Evolutionary conservation across 805 yeast genomes (phyloP).

Genomic region (Metahyphopichia silvanorum): DNA sequence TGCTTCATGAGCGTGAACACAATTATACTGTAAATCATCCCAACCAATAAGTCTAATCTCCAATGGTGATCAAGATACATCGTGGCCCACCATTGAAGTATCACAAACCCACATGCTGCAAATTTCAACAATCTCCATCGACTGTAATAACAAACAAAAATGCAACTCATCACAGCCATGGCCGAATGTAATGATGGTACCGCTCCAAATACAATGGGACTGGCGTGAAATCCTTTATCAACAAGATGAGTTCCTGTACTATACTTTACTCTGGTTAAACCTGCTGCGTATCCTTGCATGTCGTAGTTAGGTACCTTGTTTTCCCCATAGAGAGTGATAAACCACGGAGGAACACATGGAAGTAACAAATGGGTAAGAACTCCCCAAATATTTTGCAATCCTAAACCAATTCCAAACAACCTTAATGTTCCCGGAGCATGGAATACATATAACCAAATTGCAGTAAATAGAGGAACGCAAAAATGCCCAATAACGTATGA

Average conservation of each 20-base stretch:
- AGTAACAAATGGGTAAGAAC: slow-evolving; percentile 53
- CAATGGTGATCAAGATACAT: slow-evolving; percentile 73
- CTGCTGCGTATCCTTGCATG: slow-evolving; percentile 74
- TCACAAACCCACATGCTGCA: slow-evolving; percentile 42
- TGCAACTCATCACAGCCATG: slow-evolving; percentile 53
- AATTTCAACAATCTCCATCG: slow-evolving; percentile 31
- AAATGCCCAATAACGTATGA: slow-evolving; percentile 63
- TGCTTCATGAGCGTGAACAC: slow-evolving; percentile 38
- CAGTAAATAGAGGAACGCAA: slow-evolving; percentile 58
- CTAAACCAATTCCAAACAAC: slow-evolving; percentile 51
- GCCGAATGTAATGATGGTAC: slow-evolving; percentile 64
- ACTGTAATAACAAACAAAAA: slow-evolving; percentile 39
- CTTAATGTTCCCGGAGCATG: slow-evolving; percentile 61
- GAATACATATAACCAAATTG: slow-evolving; percentile 63
- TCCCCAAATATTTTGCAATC: slow-evolving; percentile 58
- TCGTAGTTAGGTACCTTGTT: slow-evolving; percentile 55
- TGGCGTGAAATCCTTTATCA: slow-evolving; percentile 60
- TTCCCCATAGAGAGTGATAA: slow-evolving; percentile 58
- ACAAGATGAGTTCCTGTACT: slow-evolving; percentile 60
- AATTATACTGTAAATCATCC: slow-evolving; percentile 49
- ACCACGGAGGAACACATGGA: slow-evolving; percentile 76
- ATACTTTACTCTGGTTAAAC: slow-evolving; percentile 59
- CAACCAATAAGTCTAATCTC: slow-evolving; percentile 59
- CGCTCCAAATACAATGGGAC: slow-evolving; percentile 68
- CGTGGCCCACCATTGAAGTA: slow-evolving; percentile 72